Percentiles rank a stretch among this genome's conserved stretches.
phyloP scores from a whole-genome alignment of 495 filamentous ascomycete genomes.

The Aspergillus coremiiformis region DNA sequence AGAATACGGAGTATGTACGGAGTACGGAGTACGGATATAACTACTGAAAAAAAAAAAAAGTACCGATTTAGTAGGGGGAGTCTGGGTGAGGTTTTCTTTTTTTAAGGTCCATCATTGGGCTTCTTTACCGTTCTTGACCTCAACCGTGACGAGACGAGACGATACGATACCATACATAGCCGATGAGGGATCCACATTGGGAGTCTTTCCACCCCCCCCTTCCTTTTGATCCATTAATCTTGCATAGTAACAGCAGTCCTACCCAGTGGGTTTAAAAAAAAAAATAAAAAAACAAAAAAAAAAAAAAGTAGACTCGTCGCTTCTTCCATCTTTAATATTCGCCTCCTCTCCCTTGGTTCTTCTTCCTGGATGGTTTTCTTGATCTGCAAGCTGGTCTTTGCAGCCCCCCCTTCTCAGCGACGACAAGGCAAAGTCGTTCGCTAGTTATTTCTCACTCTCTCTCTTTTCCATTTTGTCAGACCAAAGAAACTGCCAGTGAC shows the following conservation, averaged over 20 bases:
- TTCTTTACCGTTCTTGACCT: constrained; percentile 7
- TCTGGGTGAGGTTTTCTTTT: too few species aligned
- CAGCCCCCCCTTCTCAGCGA: constrained; percentile 5
- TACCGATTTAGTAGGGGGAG: too few species aligned
- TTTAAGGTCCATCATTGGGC: constrained; percentile 10
- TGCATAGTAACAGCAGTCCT: background rate
- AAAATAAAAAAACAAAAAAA: too few species aligned
- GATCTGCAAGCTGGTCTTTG: constrained; percentile 26
- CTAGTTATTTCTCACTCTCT: constrained; percentile 1
- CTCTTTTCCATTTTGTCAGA: too few species aligned
- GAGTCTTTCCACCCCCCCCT: constrained; percentile 1
- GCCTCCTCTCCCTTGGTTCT: constrained; percentile 3
- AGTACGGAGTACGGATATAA: too few species aligned
- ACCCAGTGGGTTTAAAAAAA: background rate
- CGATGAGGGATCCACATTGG: background rate
- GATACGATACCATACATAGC: background rate
- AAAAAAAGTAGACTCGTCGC: background rate
- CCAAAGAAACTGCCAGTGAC: too few species aligned
- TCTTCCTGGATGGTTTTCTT: constrained; percentile 8
- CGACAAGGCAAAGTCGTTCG: background rate
- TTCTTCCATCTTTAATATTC: constrained; percentile 4
- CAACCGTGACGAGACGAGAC: background rate
- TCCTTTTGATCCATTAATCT: constrained; percentile 7
- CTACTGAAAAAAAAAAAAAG: too few species aligned
- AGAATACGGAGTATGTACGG: background rate